These are phyloP conservation scores for Amniculicola lignicola DNA, from an alignment of 495 filamentous ascomycete genomes.

Conservation along the genomic window DNA sequence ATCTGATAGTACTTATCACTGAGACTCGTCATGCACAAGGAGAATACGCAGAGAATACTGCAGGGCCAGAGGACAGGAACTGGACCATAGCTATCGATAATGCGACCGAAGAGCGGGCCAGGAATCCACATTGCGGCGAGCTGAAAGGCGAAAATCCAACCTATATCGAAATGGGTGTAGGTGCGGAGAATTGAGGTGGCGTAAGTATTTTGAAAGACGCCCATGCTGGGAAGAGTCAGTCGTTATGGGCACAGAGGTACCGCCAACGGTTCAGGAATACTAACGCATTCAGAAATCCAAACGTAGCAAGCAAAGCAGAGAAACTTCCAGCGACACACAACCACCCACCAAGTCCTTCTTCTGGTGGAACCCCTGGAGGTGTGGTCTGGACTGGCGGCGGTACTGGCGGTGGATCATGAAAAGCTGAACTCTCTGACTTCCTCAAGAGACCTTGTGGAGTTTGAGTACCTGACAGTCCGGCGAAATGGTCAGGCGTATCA, in stretches of 20 bases:
- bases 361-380: not conserved
- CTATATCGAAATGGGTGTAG: not conserved
- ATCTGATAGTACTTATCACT: not conserved
- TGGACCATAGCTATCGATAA: not conserved
- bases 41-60: not conserved
- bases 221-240: not conserved
- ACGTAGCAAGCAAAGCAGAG: not conserved
- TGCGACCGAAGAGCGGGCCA: not conserved
- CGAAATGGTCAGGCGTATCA: too few species aligned
- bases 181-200: not conserved
- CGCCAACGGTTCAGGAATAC: too few species aligned
- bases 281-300: not conserved
- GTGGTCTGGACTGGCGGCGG: too few species aligned
- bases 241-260: not conserved
- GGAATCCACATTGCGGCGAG: not conserved
- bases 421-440: too few species aligned
- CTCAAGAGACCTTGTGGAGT: too few species aligned
- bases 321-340: not conserved
- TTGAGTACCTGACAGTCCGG: too few species aligned
- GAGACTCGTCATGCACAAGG: not conserved
- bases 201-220: constrained; percentile 2
- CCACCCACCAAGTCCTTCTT: not conserved
- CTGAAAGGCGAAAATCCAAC: not conserved
- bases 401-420: too few species aligned
- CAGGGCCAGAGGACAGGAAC: not conserved